Evolutionary conservation across 768 basidiomycete species (phyloP), one percentile per base, ranked within the genome.

Genomic region (Tulasnella sp.): DNA sequence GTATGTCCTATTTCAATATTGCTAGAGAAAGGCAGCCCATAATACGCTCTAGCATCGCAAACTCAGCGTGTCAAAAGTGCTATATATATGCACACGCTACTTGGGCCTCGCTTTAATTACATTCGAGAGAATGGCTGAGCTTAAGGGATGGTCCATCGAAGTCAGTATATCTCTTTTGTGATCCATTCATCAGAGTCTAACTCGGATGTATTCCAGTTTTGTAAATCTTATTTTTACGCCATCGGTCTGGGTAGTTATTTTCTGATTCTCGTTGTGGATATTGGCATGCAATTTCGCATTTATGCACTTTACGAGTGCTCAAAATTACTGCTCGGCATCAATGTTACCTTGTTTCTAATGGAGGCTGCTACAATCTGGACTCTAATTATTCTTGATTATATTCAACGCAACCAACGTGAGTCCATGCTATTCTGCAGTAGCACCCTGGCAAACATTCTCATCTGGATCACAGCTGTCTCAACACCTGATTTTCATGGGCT

Each of bases 41-140:
- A 10, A 12, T 15, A n/a, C 22, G 3, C 8, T 27, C 10, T 22
- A 51, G 48, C 10, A 27, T 5, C 24, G 28, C 40, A n/a, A 27
- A 16, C 43, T 37, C 39, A 27, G 24, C 5, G n/a, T 28, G 34
- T 51, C 48, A 5, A 51, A 51, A 29, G 22, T 51, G 29, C 22
- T 51, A 24, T 51, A 51, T 33, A 40, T 51, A 2, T 29, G 24
- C 35, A 51, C 48, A n/a, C 37, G 48, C 19, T 51, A 51, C 39
- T 51, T 51, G 16, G 48, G 48, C 3, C 37, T 51, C n/a, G 13
- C 43, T 8, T 22, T 51, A 8, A 28, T 51, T 24, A 40, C 37
- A 15, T 25, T 42, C 24, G 48, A 51, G 22, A 41, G 29, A 7
- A 20, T 39, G 19, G n/a, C 37, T 24, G 48, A 51, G 15, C 40